Conservation (phyloP, 352 stramenopile genomes). For the Phytopythium mirpurense region DNA sequence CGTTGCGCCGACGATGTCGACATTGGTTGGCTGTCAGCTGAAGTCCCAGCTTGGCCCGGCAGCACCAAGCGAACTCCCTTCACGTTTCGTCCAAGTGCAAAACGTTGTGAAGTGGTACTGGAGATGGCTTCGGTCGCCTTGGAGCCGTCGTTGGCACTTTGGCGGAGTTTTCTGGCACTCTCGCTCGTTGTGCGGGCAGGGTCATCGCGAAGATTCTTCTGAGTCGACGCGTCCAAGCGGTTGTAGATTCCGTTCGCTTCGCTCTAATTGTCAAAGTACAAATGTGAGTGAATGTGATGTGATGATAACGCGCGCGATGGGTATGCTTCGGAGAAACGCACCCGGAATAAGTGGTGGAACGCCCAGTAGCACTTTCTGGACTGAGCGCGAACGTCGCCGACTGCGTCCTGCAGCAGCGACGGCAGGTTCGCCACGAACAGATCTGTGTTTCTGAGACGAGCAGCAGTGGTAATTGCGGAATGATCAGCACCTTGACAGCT, state of each 20-base stretch:
- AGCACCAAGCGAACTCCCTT: slow-evolving; percentile 3
- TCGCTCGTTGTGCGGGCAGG: slow-evolving; percentile 17
- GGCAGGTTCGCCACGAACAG: slow-evolving; percentile 58
- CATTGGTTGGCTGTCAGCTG: background rate
- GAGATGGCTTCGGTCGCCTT: background rate
- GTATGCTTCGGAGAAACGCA: slow-evolving; percentile 10
- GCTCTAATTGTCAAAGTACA: slow-evolving; percentile 11
- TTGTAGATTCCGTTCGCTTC: slow-evolving; percentile 51
- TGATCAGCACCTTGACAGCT: background rate
- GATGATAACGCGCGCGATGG: too few species aligned
- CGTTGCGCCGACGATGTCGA: slow-evolving; percentile 12
- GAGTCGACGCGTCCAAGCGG: slow-evolving; percentile 60
- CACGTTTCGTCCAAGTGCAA: background rate
- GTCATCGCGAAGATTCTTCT: slow-evolving; percentile 52
- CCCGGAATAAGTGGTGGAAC: slow-evolving; percentile 60
- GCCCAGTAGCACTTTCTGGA: slow-evolving; percentile 80
- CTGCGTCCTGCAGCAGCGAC: slow-evolving; percentile 52
- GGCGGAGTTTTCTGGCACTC: slow-evolving; percentile 4
- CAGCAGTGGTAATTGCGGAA: too few species aligned
- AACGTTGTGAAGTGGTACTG: background rate
- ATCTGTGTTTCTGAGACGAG: slow-evolving; percentile 38
- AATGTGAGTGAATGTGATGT: slow-evolving; percentile 4
- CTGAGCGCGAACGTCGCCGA: slow-evolving; percentile 68
- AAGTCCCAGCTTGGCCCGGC: background rate
- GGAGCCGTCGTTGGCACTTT: background rate